Percentiles rank a stretch among this genome's conserved stretches.
These are phyloP conservation scores for Ambrosia trifida DNA, from an alignment of 129 eudicot species.

Conservation along the genomic window DNA sequence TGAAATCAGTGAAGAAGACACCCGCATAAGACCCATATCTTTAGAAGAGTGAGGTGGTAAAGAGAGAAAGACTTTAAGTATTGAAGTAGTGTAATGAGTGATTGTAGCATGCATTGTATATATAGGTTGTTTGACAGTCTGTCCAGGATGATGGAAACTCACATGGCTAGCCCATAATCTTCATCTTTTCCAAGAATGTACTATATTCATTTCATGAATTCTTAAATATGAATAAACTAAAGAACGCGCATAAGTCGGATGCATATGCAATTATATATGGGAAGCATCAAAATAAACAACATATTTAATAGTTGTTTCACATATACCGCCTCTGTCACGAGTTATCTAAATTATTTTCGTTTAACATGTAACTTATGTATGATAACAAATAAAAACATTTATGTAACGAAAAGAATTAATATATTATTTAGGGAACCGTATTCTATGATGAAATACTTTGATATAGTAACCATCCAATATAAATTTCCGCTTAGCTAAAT, in stretches of 20 bases:
- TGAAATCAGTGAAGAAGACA: neutral
- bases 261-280: neutral
- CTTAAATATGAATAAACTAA: neutral
- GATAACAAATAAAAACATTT: no score
- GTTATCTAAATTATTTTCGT: no score
- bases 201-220: neutral
- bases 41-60: neutral
- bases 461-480: no score
- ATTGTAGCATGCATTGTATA: slow-evolving; percentile 6
- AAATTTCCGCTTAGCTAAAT: no score
- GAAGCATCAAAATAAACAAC: no score
- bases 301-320: no score
- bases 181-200: slow-evolving; percentile 12
- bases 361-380: no score
- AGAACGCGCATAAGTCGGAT: slow-evolving; percentile 22
- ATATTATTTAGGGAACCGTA: no score
- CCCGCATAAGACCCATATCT: neutral
- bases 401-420: no score
- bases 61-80: no score
- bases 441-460: no score
- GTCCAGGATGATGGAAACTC: slow-evolving; percentile 1
- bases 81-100: neutral
- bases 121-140: slow-evolving; percentile 1
- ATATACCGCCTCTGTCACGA: no score
- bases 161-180: slow-evolving; percentile 5